Conservation (phyloP, 495 filamentous ascomycete species). For the Penicillium diatomitis region DNA sequence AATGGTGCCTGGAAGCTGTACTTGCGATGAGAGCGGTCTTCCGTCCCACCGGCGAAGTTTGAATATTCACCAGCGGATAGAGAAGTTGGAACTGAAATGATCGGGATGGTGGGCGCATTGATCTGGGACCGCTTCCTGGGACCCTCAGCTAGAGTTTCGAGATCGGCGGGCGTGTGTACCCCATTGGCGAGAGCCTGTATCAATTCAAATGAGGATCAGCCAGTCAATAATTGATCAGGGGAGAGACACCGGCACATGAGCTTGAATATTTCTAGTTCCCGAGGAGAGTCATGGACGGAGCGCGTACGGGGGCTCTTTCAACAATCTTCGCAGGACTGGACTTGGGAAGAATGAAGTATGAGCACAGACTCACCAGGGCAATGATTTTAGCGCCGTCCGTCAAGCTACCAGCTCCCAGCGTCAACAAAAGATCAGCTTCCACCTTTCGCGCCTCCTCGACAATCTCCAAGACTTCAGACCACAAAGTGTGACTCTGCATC, state of each 20-base stretch:
- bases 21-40: slow-evolving; percentile 45
- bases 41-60: slow-evolving; percentile 46
- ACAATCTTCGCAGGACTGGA: neutral
- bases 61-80: slow-evolving; percentile 58
- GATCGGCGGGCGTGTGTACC: slow-evolving; percentile 30
- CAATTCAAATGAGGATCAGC: too few relatives aligned
- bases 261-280: too few relatives aligned
- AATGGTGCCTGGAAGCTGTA: slow-evolving; percentile 38
- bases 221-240: too few relatives aligned
- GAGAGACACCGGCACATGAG: too few relatives aligned
- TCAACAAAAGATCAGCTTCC: slow-evolving; percentile 48
- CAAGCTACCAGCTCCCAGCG: slow-evolving; percentile 51
- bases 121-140: slow-evolving; percentile 26
- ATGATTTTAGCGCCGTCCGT: slow-evolving; percentile 55
- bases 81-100: slow-evolving; percentile 54
- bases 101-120: slow-evolving; percentile 35
- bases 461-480: slow-evolving; percentile 50
- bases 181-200: slow-evolving; percentile 40
- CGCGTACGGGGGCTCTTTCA: neutral
- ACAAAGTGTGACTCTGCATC: slow-evolving; percentile 51
- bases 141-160: slow-evolving; percentile 32
- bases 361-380: slow-evolving; percentile 31
- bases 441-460: slow-evolving; percentile 36
- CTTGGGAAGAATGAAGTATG: neutral
- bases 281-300: neutral